Evolutionary conservation across 345 rosid genomes (phyloP).

Genomic region (Eucalyptus marginata): DNA sequence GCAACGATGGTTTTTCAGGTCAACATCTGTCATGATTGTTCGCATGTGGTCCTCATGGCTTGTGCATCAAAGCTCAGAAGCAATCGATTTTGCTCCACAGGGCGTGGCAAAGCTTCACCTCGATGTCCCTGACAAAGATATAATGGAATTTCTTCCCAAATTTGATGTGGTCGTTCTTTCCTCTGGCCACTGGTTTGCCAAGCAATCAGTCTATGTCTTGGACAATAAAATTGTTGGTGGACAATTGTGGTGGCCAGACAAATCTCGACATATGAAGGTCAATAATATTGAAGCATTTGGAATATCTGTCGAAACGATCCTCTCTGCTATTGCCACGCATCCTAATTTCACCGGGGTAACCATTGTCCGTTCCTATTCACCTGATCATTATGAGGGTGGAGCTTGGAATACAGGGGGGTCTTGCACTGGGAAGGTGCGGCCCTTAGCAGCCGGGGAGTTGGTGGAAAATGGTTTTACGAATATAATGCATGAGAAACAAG

Average conservation of each 20-base stretch:
- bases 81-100: slow-evolving; percentile 56
- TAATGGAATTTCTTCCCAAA: slow-evolving; percentile 55
- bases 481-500: slow-evolving; percentile 77
- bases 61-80: slow-evolving; percentile 52
- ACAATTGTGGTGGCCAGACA: slow-evolving; percentile 89
- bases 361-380: slow-evolving; percentile 77
- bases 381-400: slow-evolving; percentile 97
- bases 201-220: slow-evolving; percentile 77
- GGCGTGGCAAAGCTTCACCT: slow-evolving; percentile 80
- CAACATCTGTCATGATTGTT: slow-evolving; percentile 58
- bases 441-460: slow-evolving; percentile 44
- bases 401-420: slow-evolving; percentile 99
- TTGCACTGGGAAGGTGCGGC: slow-evolving; percentile 79
- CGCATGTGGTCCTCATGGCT: slow-evolving; percentile 99
- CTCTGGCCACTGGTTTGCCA: slow-evolving; percentile 98
- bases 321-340: slow-evolving; percentile 51
- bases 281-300: slow-evolving; percentile 83
- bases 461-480: slow-evolving; percentile 75
- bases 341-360: slow-evolving; percentile 77
- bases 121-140: slow-evolving; percentile 61
- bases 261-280: slow-evolving; percentile 56
- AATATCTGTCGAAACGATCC: slow-evolving; percentile 72
- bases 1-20: slow-evolving; percentile 76
- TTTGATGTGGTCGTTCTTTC: slow-evolving; percentile 83
- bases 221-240: slow-evolving; percentile 89